phyloP scores from a whole-genome alignment of 2,329 filamentous ascomycete genomes.

The Fusarium albidum region DNA sequence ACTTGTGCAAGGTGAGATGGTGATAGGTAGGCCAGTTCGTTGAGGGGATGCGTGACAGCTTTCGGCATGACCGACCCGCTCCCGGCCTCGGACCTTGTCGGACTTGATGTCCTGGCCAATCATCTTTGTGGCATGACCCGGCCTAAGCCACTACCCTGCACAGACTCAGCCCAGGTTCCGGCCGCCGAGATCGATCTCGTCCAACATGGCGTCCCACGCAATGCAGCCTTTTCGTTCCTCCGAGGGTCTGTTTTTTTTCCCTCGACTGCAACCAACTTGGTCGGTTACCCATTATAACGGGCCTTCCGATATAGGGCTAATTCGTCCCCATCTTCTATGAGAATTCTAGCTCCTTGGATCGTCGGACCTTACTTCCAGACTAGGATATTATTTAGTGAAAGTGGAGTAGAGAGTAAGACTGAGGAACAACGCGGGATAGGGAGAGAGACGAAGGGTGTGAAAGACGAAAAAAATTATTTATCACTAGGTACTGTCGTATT shows the following conservation, averaged over 20 bases:
- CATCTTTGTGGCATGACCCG: conserved; percentile 16
- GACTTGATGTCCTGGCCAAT: conserved; percentile 26
- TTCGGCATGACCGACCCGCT: conserved; percentile 38
- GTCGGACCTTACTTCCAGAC: conserved; percentile 15
- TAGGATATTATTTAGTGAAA: not conserved
- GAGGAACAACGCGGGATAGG: not conserved
- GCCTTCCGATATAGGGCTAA: conserved; percentile 18
- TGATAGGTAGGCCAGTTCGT: conserved; percentile 21
- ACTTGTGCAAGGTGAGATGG: conserved; percentile 7
- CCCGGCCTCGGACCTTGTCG: conserved; percentile 28
- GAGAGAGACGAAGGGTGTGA: not conserved
- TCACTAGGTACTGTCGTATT: not conserved
- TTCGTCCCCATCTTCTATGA: conserved; percentile 1
- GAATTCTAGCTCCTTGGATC: not conserved
- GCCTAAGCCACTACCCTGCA: conserved; percentile 31
- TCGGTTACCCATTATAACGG: conserved; percentile 9
- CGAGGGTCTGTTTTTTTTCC: conserved; percentile 7
- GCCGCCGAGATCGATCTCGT: conserved; percentile 32
- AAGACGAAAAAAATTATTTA: conserved; percentile 2
- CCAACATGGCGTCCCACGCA: conserved; percentile 16
- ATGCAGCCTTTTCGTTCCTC: conserved; percentile 17
- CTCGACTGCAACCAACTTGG: not conserved
- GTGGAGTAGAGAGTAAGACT: not conserved
- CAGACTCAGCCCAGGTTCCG: conserved; percentile 12
- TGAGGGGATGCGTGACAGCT: conserved; percentile 19